Percentiles rank a stretch among this genome's conserved stretches.
Evolutionary conservation across 1,139 yeast genomes (phyloP).

Genomic region (Williopsis jadinii): DNA sequence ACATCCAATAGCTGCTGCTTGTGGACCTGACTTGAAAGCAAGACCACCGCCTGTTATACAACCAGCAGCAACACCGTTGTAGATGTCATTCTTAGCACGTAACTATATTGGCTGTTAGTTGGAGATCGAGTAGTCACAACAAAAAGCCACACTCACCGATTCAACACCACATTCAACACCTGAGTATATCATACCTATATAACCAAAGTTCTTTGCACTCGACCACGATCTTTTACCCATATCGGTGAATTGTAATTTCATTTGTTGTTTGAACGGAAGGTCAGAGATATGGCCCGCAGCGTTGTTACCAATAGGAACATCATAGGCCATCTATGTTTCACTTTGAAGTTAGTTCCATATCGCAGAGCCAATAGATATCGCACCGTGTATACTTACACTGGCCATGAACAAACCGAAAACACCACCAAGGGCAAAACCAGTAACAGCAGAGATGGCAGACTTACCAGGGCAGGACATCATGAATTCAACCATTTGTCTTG

Average conservation of each 20-base stretch:
- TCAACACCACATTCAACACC: slow-evolving; percentile 95
- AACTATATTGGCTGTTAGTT: slow-evolving; percentile 21
- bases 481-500: slow-evolving; percentile 71
- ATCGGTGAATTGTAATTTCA: slow-evolving; percentile 84
- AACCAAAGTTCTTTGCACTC: slow-evolving; percentile 92
- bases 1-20: slow-evolving; percentile 86
- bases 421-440: slow-evolving; percentile 95
- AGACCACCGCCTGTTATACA: slow-evolving; percentile 96
- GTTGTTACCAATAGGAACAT: slow-evolving; percentile 64
- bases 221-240: slow-evolving; percentile 85
- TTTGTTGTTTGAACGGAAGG: slow-evolving; percentile 86
- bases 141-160: slow-evolving; percentile 19
- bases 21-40: slow-evolving; percentile 90
- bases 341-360: too few relatives aligned
- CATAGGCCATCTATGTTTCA: slow-evolving; percentile 48
- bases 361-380: too few relatives aligned
- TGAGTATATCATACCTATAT: slow-evolving; percentile 86
- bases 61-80: slow-evolving; percentile 90
- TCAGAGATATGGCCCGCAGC: slow-evolving; percentile 59
- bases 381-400: slow-evolving; percentile 35
- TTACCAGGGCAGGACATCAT: slow-evolving; percentile 97
- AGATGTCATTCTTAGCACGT: slow-evolving; percentile 88
- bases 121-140: neutral
- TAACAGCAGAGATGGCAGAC: slow-evolving; percentile 83
- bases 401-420: slow-evolving; percentile 97